Evolutionary conservation across 768 basidiomycete species (phyloP).

Genomic region (Hygrophorus pudorinus): DNA sequence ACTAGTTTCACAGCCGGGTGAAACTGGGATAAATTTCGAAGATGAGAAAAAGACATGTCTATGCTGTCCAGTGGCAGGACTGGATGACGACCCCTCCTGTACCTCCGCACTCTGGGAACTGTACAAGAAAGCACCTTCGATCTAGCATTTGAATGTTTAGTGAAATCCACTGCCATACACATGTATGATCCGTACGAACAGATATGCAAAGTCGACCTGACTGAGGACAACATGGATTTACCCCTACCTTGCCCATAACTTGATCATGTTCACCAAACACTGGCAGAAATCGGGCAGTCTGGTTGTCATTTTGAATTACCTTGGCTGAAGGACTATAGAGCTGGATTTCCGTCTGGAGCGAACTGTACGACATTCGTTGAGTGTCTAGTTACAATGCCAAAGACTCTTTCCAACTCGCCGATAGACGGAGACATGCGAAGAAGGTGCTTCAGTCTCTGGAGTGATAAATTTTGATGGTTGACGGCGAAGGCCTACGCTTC

Average conservation of each 20-base stretch:
- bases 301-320: slow-evolving; percentile 23
- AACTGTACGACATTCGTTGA: slow-evolving; percentile 21
- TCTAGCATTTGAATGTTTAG: slow-evolving; percentile 33
- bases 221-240: slow-evolving; percentile 41
- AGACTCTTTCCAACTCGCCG: slow-evolving; percentile 25
- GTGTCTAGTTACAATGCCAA: background rate
- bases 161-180: slow-evolving; percentile 2
- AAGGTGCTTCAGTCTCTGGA: slow-evolving; percentile 22
- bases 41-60: slow-evolving; percentile 44
- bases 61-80: slow-evolving; percentile 13
- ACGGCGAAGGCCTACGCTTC: too few species aligned
- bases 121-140: slow-evolving; percentile 55
- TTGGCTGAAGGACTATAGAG: slow-evolving; percentile 55
- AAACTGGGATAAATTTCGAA: slow-evolving; percentile 33
- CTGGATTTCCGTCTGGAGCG: slow-evolving; percentile 48
- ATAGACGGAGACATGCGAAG: slow-evolving; percentile 40
- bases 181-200: slow-evolving; percentile 21
- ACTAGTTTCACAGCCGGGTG: slow-evolving; percentile 20
- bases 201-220: slow-evolving; percentile 50
- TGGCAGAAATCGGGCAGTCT: slow-evolving; percentile 26
- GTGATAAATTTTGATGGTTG: slow-evolving; percentile 27
- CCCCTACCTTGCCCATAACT: slow-evolving; percentile 47
- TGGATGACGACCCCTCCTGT: slow-evolving; percentile 11
- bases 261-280: slow-evolving; percentile 55
- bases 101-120: slow-evolving; percentile 19